A percentile compares a stretch with the other conserved stretches of the same genome.
Conservation (phyloP, 2,329 filamentous ascomycete genomes). For the Aspergillus brunneoviolaceus region DNA sequence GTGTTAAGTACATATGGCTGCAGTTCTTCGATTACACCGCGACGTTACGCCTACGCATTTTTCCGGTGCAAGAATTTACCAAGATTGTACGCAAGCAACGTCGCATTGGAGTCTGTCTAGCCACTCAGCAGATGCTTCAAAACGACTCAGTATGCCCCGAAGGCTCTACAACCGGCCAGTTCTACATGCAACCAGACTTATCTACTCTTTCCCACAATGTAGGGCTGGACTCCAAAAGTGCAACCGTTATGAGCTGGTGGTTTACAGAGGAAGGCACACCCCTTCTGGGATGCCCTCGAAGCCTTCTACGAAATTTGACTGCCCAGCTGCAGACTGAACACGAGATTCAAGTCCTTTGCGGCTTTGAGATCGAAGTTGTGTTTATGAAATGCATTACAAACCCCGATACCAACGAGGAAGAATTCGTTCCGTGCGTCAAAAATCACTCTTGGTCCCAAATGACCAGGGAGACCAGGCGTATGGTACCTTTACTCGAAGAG, state of each 20-base stretch:
- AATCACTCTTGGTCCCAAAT: conserved; percentile 72
- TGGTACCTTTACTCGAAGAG: conserved; percentile 62
- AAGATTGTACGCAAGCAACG: conserved; percentile 48
- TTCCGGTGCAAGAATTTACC: conserved; percentile 62
- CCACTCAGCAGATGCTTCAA: conserved; percentile 65
- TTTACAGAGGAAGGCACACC: conserved; percentile 54
- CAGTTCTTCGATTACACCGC: conserved; percentile 80
- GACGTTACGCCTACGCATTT: conserved; percentile 63
- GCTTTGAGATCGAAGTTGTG: conserved; percentile 80
- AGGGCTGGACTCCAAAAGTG: conserved; percentile 55
- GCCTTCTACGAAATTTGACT: conserved; percentile 58
- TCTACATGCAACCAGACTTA: conserved; percentile 66
- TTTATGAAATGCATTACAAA: conserved; percentile 57
- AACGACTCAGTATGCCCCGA: conserved; percentile 59
- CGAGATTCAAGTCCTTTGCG: conserved; percentile 62
- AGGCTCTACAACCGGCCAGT: conserved; percentile 62
- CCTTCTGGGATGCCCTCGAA: conserved; percentile 64
- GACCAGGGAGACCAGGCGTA: conserved; percentile 58
- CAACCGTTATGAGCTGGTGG: conserved; percentile 68
- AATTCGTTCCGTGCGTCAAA: conserved; percentile 52
- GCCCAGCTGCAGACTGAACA: conserved; percentile 53
- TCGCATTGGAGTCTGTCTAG: conserved; percentile 63
- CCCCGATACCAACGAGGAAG: conserved; percentile 23
- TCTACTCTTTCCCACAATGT: conserved; percentile 60
- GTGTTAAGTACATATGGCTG: conserved; percentile 67